Percentiles rank a stretch among this genome's conserved stretches.
phyloP scores from a whole-genome alignment of 176 grass and related monocot genomes.

The Aegilops bicornis region DNA sequence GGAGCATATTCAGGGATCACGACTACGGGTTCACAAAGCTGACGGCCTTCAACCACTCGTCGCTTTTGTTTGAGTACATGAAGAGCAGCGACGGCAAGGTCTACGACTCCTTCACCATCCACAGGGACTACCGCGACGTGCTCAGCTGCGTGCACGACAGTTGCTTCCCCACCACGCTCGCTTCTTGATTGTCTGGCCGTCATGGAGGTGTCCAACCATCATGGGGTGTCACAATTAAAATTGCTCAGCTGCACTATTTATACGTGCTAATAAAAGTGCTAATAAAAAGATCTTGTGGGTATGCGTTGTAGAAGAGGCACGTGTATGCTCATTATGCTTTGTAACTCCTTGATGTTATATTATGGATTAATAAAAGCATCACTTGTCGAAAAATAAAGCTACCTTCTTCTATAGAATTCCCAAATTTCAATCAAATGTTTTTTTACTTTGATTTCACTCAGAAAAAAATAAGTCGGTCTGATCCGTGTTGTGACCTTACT shows the following conservation, averaged over 20 bases:
- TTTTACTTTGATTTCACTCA: neutral
- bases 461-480: too few species aligned
- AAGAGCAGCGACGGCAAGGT: slow-evolving; percentile 44
- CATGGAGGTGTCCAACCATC: neutral
- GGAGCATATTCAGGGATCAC: slow-evolving; percentile 66
- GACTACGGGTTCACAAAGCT: slow-evolving; percentile 80
- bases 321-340: neutral
- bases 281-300: neutral
- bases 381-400: neutral
- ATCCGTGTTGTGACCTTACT: neutral
- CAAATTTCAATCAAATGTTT: neutral
- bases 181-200: neutral
- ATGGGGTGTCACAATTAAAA: too few species aligned
- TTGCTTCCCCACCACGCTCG: neutral
- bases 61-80: slow-evolving; percentile 87
- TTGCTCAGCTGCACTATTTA: neutral
- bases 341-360: neutral
- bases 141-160: neutral
- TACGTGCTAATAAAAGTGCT: neutral
- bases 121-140: neutral
- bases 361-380: neutral
- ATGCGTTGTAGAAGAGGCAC: neutral
- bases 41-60: slow-evolving; percentile 91
- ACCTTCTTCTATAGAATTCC: neutral
- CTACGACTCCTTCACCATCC: neutral